Evolutionary conservation across 2,329 filamentous ascomycete species (phyloP).

Genomic region (Orbilia oligospora): DNA sequence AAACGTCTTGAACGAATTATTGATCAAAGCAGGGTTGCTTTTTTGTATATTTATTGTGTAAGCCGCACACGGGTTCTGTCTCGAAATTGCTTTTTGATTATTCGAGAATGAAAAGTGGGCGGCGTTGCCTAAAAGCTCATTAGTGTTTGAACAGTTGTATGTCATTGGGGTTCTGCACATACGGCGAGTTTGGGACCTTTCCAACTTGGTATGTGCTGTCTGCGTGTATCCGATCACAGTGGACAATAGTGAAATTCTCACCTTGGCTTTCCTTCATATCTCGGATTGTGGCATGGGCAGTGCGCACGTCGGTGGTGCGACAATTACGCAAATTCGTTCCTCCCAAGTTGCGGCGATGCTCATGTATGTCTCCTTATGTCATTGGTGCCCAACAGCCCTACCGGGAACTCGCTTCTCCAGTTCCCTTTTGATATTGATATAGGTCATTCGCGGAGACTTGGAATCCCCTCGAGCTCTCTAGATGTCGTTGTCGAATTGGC

Average conservation of each 20-base stretch:
- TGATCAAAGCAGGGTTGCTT: slow-evolving; percentile 23
- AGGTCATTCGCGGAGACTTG: neutral
- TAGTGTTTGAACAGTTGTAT: slow-evolving; percentile 12
- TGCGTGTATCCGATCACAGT: neutral
- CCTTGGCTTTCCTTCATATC: slow-evolving; percentile 21
- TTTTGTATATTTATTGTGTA: slow-evolving; percentile 45
- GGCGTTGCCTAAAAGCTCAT: slow-evolving; percentile 45
- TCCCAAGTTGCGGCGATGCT: slow-evolving; percentile 11
- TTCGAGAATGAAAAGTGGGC: slow-evolving; percentile 30
- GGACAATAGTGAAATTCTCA: slow-evolving; percentile 12
- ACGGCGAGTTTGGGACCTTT: slow-evolving; percentile 44
- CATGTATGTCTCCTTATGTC: neutral
- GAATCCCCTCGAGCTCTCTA: slow-evolving; percentile 5
- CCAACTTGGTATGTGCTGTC: slow-evolving; percentile 19
- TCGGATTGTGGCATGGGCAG: slow-evolving; percentile 36
- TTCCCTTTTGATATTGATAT: slow-evolving; percentile 5
- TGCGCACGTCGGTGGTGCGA: slow-evolving; percentile 13
- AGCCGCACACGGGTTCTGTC: slow-evolving; percentile 44
- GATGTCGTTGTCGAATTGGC: neutral
- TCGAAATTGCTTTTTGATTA: slow-evolving; percentile 51
- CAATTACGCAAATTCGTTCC: slow-evolving; percentile 11
- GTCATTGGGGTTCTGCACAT: slow-evolving; percentile 19
- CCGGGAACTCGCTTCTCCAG: slow-evolving; percentile 43
- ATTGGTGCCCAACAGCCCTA: slow-evolving; percentile 36
- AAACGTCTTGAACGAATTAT: slow-evolving; percentile 27